phyloP scores from a whole-genome alignment of 192 early-diverging fungal genomes.

The Entomortierella beljakovae region DNA sequence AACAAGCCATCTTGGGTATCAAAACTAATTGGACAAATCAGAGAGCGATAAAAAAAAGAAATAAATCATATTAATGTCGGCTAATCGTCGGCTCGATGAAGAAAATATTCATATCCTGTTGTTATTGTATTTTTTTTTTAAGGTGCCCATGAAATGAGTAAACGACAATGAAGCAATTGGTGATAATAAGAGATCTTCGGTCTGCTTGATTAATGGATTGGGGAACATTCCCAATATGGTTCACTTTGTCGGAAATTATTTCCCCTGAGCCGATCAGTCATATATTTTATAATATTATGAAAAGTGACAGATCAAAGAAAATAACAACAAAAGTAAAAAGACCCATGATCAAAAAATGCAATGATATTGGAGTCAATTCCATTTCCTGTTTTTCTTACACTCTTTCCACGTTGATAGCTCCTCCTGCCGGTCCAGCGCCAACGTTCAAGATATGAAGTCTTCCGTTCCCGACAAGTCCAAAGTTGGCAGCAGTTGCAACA shows the following conservation, averaged over 20 bases:
- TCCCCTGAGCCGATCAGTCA: conserved; percentile 33
- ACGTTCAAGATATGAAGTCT: conserved; percentile 80
- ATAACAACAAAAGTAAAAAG: neutral
- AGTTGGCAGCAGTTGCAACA: conserved; percentile 91
- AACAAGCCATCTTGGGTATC: conserved; percentile 98
- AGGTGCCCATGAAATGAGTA: too few species aligned
- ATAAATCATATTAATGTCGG: neutral
- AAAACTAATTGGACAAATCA: conserved; percentile 67
- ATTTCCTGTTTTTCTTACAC: too few species aligned
- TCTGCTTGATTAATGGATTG: conserved; percentile 8
- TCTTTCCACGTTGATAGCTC: conserved; percentile 61
- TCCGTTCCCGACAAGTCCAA: conserved; percentile 97
- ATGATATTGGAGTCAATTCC: neutral
- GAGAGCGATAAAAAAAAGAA: neutral
- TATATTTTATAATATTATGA: neutral
- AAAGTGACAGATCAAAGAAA: neutral
- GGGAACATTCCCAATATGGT: conserved; percentile 7
- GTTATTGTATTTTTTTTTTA: neutral
- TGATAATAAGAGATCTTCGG: too few species aligned
- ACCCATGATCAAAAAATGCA: conserved; percentile 3
- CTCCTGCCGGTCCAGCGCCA: conserved; percentile 55
- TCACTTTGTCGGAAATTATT: conserved; percentile 51
- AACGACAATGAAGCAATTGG: too few species aligned
- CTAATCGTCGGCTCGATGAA: neutral
- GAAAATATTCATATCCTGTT: neutral